Base-by-base conservation (phyloP, 148 eudicot species). In the Rhododendron mucronatum region DNA sequence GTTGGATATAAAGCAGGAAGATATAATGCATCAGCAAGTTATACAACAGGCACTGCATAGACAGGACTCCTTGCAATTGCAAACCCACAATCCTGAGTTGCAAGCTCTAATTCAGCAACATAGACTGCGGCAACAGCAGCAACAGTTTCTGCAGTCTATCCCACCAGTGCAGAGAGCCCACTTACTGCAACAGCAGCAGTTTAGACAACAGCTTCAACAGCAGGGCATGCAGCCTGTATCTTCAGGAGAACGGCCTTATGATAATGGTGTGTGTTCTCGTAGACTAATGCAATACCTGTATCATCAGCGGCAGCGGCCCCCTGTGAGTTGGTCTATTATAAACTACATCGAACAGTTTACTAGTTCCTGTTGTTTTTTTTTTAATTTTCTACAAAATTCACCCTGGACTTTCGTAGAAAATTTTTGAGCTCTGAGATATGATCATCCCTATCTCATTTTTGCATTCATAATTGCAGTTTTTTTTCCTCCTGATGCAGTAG, bases 251-350 rank as follows among this genome's bases (percentile, higher is more conserved):
- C 91, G 90, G 39, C 94, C 94, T 20, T 88, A 85, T 89, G 99
- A 96, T 80, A 94, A 92, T 69, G 95, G 96, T 85, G 93, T 96
- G 16, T 96, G 98, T 88, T 3, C 91, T 41, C 92, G 98, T 7
- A 91, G 97, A 44, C 88, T 96, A 80, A 96, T 96, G 99, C 98
- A 96, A 82, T 94, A 94, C 84, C 89, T 96, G 33, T 96, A 92
- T 91, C 99, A 96, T 86, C 99, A 95, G 90, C 86, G 97, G 76
- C 98, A 94, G 82, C 89, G 95, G 5, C 97, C 98, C 28, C 47
- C 91, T 84, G 99, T 96, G 90, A 93, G 97, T 93, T 18, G 82
- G 30, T 75, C 44, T 63, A 23, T 76, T 85, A 39, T 84, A 47
- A 44, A 51, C 65, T 51, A 26, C 82, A 80, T 50, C 41, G 11